Conservation (phyloP, 1,284 basidiomycete species). For the Pseudozyma sp. region DNA sequence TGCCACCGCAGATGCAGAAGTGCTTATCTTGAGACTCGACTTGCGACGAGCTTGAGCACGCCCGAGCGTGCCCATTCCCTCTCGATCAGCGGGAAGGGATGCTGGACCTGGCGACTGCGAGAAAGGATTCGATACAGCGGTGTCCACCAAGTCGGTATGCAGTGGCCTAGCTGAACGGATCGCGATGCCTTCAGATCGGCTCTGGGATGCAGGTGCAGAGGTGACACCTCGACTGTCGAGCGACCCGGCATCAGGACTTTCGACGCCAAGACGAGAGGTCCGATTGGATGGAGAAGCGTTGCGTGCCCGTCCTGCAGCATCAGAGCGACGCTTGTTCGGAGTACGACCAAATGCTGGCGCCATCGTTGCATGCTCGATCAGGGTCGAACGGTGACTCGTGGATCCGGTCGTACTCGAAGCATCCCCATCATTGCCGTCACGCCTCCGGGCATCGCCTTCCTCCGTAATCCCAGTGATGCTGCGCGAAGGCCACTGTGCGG, state of each 20-base stretch:
- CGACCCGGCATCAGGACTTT: slow-evolving; percentile 15
- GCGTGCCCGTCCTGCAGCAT: slow-evolving; percentile 14
- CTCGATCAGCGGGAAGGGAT: slow-evolving; percentile 34
- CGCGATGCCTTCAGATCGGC: slow-evolving; percentile 37
- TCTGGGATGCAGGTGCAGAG: slow-evolving; percentile 45
- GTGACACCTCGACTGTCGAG: slow-evolving; percentile 21
- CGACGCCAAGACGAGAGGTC: slow-evolving; percentile 11
- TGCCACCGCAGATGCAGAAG: slow-evolving; percentile 12
- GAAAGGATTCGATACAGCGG: slow-evolving; percentile 46
- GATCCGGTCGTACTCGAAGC: slow-evolving; percentile 33
- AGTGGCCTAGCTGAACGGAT: slow-evolving; percentile 22
- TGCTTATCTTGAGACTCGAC: slow-evolving; percentile 40
- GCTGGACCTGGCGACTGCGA: slow-evolving; percentile 52
- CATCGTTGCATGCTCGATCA: slow-evolving; percentile 47
- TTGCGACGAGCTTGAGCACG: slow-evolving; percentile 34
- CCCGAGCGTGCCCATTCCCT: slow-evolving; percentile 24
- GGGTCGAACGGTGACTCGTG: slow-evolving; percentile 35
- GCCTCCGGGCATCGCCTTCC: slow-evolving; percentile 12
- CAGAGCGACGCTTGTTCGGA: slow-evolving; percentile 29
- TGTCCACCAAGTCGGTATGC: slow-evolving; percentile 31
- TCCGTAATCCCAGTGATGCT: slow-evolving; percentile 35
- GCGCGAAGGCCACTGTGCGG: slow-evolving; percentile 32
- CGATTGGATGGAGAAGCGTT: slow-evolving; percentile 26
- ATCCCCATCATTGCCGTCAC: slow-evolving; percentile 22
- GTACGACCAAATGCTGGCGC: slow-evolving; percentile 43